Evolutionary conservation across 2,329 filamentous ascomycete genomes (phyloP), one percentile per base, ranked within the genome.

Genomic region (Xylaria multiplex): DNA sequence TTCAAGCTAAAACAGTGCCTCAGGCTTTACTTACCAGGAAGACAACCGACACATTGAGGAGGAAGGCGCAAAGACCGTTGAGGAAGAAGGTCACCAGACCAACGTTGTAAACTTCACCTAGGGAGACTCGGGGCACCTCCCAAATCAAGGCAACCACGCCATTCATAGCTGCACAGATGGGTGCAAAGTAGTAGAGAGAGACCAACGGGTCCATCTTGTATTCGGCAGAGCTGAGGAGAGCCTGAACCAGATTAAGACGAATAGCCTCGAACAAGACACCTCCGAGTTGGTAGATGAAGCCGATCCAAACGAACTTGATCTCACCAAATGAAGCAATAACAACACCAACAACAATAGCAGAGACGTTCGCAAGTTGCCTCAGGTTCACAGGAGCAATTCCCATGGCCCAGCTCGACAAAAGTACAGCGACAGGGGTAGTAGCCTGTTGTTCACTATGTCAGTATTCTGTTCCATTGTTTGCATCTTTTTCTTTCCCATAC

Each of bases 291-390:
- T 89, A 93, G 69, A 93, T 78, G 81, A 96, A 91, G 70, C 92
- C 92, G 71, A 88, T 85, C 80, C 91, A 83, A 75, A 93, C 91
- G 78, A 99, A 99, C 78, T 94, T 90, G 80, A 99, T 96, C 84
- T 99, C 96, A 75, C 96, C 96, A 70, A 97, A 88, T 1, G 95
- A 97, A 56, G 96, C 96, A 76, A 99, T 93, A 71, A 97, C 84
- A 73, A 98, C 94, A 85, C 96, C 96, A 59, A 98, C 80, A 59
- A 98, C 96, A 75, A 99, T 99, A 78, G 95, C 87, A 48, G 92
- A 96, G 69, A 99, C 94, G 78, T 99, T 99, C 77, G 92, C 87
- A 74, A 99, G 90, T 55, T 93, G 91, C 83, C 90, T 94, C 72
- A 96, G 79, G 82, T 93, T 96, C 60, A 93, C 92, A 68, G 92